Evolutionary conservation across 2,329 filamentous ascomycete genomes (phyloP).

Genomic region (Elsinoe necatrix): DNA sequence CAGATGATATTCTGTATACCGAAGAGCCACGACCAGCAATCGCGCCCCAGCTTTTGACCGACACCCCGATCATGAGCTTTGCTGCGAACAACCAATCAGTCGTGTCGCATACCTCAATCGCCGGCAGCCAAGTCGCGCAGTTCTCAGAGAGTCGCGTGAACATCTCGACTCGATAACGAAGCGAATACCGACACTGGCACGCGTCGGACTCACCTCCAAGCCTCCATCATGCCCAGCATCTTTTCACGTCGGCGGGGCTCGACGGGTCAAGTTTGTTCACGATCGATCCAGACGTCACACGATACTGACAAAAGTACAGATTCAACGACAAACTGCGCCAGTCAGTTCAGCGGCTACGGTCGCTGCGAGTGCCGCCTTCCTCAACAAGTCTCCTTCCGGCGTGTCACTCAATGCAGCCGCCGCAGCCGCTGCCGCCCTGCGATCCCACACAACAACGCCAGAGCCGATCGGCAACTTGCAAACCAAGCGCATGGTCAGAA

Average conservation of each 20-base stretch:
- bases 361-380: conserved; percentile 66
- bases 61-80: conserved; percentile 10
- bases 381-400: conserved; percentile 56
- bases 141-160: not conserved
- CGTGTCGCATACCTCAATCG: conserved; percentile 10
- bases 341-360: conserved; percentile 66
- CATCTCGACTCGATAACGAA: not conserved
- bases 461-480: conserved; percentile 74
- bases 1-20: not conserved
- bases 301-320: not conserved
- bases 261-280: conserved; percentile 27
- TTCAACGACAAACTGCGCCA: conserved; percentile 35
- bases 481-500: conserved; percentile 73
- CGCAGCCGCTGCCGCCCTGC: conserved; percentile 77
- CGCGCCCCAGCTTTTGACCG: not conserved
- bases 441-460: conserved; percentile 67
- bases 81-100: conserved; percentile 1
- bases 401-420: conserved; percentile 69
- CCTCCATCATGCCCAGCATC: conserved; percentile 21
- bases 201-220: too few species aligned
- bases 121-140: conserved; percentile 1
- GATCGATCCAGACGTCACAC: not conserved
- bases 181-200: not conserved
- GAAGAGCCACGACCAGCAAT: not conserved
- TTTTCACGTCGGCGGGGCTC: conserved; percentile 24